These are phyloP conservation scores for Candida suzukii DNA, from an alignment of 805 yeast species.

Conservation along the genomic window DNA sequence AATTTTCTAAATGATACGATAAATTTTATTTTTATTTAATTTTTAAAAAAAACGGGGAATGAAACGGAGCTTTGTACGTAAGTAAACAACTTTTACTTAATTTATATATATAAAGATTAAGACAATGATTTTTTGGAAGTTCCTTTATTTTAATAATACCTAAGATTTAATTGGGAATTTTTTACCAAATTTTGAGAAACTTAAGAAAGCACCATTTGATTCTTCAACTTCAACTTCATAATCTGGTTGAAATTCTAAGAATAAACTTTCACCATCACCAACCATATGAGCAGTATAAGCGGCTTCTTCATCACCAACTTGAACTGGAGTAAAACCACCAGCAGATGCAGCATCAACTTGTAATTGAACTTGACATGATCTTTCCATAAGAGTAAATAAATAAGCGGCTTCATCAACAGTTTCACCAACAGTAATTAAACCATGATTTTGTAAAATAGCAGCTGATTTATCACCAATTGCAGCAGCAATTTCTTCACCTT, in stretches of 20 bases:
- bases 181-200: not conserved
- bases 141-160: not conserved
- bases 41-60: too few relatives aligned
- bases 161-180: not conserved
- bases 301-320: slow-evolving; percentile 58
- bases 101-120: not conserved
- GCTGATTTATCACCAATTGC: slow-evolving; percentile 55
- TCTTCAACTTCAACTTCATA: slow-evolving; percentile 38
- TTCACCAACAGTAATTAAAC: slow-evolving; percentile 60
- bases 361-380: slow-evolving; percentile 59
- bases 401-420: slow-evolving; percentile 75
- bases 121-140: not conserved
- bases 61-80: too few relatives aligned
- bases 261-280: slow-evolving; percentile 62
- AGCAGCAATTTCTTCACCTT: slow-evolving; percentile 54
- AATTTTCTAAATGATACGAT: too few relatives aligned
- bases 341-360: slow-evolving; percentile 46
- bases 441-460: slow-evolving; percentile 65
- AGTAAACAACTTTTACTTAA: not conserved
- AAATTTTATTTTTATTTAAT: too few relatives aligned
- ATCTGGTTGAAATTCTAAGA: slow-evolving; percentile 70
- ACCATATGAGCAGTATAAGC: slow-evolving; percentile 53
- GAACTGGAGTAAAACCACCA: slow-evolving; percentile 30
- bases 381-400: slow-evolving; percentile 56
- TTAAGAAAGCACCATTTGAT: not conserved